Conservation (phyloP, 495 filamentous ascomycete species). For the Hypomontagnella submonticulosa region DNA sequence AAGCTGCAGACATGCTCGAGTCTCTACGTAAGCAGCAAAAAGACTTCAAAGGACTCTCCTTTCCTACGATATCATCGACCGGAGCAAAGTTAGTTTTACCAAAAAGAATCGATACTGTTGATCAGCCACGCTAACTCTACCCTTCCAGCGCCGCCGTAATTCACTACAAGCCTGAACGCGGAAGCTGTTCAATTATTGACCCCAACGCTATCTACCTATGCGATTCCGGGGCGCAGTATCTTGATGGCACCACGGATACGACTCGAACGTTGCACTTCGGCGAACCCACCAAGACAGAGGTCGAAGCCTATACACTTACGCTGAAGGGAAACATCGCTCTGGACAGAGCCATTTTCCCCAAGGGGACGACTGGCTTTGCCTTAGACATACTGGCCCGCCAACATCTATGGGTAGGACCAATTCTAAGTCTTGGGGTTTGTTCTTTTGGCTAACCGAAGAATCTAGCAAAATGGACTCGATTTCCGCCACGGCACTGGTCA, state of each 20-base stretch:
- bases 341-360: conserved; percentile 89
- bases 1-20: conserved; percentile 91
- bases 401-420: conserved; percentile 78
- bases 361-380: conserved; percentile 93
- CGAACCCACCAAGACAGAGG: conserved; percentile 84
- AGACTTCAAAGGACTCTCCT: conserved; percentile 90
- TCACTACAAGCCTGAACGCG: conserved; percentile 93
- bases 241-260: conserved; percentile 96
- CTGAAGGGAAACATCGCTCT: conserved; percentile 96
- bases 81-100: conserved; percentile 74
- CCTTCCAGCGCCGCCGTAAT: conserved; percentile 80
- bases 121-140: conserved; percentile 26
- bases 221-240: conserved; percentile 95
- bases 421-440: background rate
- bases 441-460: conserved; percentile 12
- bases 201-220: conserved; percentile 92
- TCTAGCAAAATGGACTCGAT: conserved; percentile 81
- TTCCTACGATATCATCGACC: conserved; percentile 95
- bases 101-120: background rate
- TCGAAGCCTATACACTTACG: conserved; percentile 92
- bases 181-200: conserved; percentile 85
- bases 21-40: conserved; percentile 81
- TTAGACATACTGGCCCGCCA: conserved; percentile 91
- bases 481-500: conserved; percentile 98
- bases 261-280: conserved; percentile 95